Evolutionary conservation across 306 rosid species (phyloP).

Genomic region (Biancaea sappan): DNA sequence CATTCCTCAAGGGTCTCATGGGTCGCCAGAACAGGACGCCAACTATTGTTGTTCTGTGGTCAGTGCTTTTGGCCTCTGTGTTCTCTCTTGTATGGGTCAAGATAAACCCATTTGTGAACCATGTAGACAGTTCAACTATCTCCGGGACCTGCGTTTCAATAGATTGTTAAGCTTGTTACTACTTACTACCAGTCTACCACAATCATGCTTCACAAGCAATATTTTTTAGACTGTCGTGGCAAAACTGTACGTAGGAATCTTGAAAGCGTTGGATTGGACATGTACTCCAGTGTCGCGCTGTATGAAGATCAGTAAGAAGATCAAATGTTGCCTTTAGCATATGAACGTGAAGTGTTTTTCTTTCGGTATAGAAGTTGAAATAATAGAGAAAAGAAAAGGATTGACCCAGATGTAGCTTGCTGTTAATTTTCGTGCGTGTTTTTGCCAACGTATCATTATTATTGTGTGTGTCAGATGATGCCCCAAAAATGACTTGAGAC

Average conservation of each 20-base stretch:
- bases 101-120: slow-evolving; percentile 83
- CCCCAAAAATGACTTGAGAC: not conserved
- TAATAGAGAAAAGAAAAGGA: not conserved
- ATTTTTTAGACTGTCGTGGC: slow-evolving; percentile 34
- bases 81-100: slow-evolving; percentile 95
- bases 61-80: slow-evolving; percentile 90
- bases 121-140: slow-evolving; percentile 54
- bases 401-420: not conserved
- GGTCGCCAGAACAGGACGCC: slow-evolving; percentile 97
- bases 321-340: slow-evolving; percentile 21
- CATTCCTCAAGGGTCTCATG: slow-evolving; percentile 98
- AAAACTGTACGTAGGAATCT: slow-evolving; percentile 24
- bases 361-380: slow-evolving; percentile 23
- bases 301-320: not conserved
- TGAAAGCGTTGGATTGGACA: slow-evolving; percentile 29
- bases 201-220: slow-evolving; percentile 25
- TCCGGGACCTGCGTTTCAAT: slow-evolving; percentile 71
- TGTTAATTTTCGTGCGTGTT: not conserved
- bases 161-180: slow-evolving; percentile 75
- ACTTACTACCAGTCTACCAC: too few species aligned
- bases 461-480: too few species aligned
- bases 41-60: slow-evolving; percentile 91
- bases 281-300: slow-evolving; percentile 17
- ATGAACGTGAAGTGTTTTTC: slow-evolving; percentile 36
- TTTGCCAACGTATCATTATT: slow-evolving; percentile 7